Evolutionary conservation across 306 rosid species (phyloP).

Genomic region (Vigna nakashimae): DNA sequence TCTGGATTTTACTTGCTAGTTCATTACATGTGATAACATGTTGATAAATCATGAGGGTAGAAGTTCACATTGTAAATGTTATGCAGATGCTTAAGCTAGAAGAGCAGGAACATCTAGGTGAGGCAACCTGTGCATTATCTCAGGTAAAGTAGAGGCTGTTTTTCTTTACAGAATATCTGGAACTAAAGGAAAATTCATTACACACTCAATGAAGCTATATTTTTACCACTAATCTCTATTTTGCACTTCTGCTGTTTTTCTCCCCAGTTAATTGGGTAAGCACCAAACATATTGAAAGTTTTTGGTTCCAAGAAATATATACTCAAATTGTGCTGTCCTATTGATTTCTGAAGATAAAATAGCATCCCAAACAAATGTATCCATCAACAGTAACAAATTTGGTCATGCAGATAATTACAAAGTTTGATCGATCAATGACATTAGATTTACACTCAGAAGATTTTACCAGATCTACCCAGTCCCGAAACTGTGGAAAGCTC

Average conservation of each 20-base stretch:
- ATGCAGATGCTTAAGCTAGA: conserved; percentile 94
- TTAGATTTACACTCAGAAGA: conserved; percentile 75
- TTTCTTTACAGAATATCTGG: conserved; percentile 21
- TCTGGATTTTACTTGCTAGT: conserved; percentile 29
- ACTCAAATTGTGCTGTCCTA: conserved; percentile 38
- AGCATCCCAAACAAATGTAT: conserved; percentile 33
- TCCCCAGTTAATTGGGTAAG: conserved; percentile 26
- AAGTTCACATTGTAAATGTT: conserved; percentile 41
- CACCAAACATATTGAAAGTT: conserved; percentile 19
- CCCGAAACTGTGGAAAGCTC: conserved; percentile 70
- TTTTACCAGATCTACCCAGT: conserved; percentile 56
- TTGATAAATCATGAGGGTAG: conserved; percentile 34
- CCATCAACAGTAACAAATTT: conserved; percentile 38
- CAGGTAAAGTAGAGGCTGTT: conserved; percentile 66
- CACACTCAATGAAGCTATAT: conserved; percentile 29
- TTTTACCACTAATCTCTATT: conserved; percentile 19
- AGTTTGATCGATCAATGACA: conserved; percentile 67
- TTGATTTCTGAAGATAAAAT: conserved; percentile 39
- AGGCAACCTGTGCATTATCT: conserved; percentile 85
- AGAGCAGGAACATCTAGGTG: conserved; percentile 97
- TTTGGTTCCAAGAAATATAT: conserved; percentile 33
- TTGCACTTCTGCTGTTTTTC: conserved; percentile 23
- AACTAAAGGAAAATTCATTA: conserved; percentile 32
- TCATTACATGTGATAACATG: conserved; percentile 35
- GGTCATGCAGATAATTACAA: conserved; percentile 82